Percentiles rank a stretch among this genome's conserved stretches.
phyloP scores from a whole-genome alignment of 768 basidiomycete species.

The Phaeotremella skinneri region DNA sequence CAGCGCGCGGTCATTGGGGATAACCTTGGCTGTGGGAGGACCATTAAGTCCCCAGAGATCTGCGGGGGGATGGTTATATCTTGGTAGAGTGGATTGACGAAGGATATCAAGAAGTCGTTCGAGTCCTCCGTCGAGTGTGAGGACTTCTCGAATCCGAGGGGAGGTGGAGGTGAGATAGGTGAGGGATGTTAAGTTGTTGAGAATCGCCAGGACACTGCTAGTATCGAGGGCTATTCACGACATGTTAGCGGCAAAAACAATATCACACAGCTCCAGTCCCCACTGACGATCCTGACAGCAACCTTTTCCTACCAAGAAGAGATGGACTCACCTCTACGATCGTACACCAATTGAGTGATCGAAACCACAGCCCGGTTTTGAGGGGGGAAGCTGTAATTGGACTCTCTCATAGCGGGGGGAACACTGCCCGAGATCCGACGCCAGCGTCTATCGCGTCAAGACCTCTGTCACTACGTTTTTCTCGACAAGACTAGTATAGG shows the following conservation, averaged over 20 bases:
- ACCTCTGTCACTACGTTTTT: too few species aligned
- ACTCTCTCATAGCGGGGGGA: slow-evolving; percentile 71
- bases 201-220: slow-evolving; percentile 57
- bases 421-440: background rate
- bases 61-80: slow-evolving; percentile 24
- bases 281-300: background rate
- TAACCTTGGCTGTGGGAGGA: slow-evolving; percentile 50
- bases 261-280: background rate
- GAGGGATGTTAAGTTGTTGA: slow-evolving; percentile 94
- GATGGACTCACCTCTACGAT: slow-evolving; percentile 72
- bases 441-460: too few species aligned
- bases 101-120: slow-evolving; percentile 91
- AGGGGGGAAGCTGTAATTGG: slow-evolving; percentile 89
- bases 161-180: slow-evolving; percentile 96
- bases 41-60: slow-evolving; percentile 51
- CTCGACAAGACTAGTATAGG: too few species aligned
- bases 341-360: slow-evolving; percentile 90
- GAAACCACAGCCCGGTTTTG: slow-evolving; percentile 94
- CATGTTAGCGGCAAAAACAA: slow-evolving; percentile 2
- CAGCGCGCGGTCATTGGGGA: slow-evolving; percentile 45
- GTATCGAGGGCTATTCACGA: slow-evolving; percentile 50
- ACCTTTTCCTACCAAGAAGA: background rate
- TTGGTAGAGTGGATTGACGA: slow-evolving; percentile 59
- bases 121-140: slow-evolving; percentile 95
- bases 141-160: slow-evolving; percentile 94